phyloP scores from a whole-genome alignment of 2,329 filamentous ascomycete genomes.

The Coniochaeta sp. region DNA sequence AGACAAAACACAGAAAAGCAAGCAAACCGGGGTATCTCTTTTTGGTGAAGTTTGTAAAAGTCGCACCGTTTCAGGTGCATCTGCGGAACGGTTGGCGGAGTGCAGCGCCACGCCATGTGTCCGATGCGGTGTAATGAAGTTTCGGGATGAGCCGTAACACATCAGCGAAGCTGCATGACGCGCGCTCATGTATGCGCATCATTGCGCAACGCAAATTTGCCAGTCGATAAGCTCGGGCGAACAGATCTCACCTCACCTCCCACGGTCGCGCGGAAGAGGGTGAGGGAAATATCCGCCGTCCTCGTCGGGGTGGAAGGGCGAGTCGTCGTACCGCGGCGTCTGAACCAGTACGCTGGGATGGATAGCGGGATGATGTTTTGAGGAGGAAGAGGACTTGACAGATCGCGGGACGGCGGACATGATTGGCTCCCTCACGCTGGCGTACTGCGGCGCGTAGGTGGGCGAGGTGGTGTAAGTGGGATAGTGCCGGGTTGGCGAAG shows the following conservation, averaged over 20 bases:
- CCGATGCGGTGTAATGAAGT: neutral
- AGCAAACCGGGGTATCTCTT: neutral
- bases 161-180: neutral
- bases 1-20: neutral
- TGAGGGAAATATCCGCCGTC: neutral
- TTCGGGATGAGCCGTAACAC: neutral
- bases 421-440: constrained; percentile 12
- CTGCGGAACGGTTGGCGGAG: neutral
- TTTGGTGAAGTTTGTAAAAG: too few species aligned
- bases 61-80: neutral
- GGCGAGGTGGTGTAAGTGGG: constrained; percentile 5
- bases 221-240: too few species aligned
- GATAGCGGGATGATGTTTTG: neutral
- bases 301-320: constrained; percentile 1
- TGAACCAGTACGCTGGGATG: neutral
- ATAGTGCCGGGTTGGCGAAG: neutral
- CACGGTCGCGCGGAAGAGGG: neutral
- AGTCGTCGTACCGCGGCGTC: constrained; percentile 4
- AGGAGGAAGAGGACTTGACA: constrained; percentile 10
- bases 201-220: too few species aligned
- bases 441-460: constrained; percentile 6
- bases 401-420: constrained; percentile 10
- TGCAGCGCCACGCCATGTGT: neutral
- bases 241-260: neutral
- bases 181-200: neutral